Base-by-base conservation (phyloP, 805 yeast genomes). In the Lachancea lanzarotensis region DNA sequence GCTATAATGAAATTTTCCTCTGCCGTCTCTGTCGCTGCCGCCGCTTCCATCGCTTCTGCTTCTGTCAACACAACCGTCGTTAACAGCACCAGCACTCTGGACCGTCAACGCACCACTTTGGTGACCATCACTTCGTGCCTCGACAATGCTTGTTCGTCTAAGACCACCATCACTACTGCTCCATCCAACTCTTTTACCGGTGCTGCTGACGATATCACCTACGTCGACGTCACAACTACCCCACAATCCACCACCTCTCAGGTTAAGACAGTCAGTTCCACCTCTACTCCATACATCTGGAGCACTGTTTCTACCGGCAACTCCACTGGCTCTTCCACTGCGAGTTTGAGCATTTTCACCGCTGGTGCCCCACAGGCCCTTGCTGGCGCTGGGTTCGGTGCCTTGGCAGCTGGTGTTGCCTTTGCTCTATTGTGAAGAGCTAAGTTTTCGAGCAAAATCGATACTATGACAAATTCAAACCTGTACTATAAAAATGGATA, bases 151-250 rank as follows among this genome's bases (percentile, higher is more conserved):
- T 66, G 71, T 53, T 36, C 49, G 19, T 63, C 62, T 37, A 53
- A 29, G 26, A 38, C 42, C 39, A 48, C 58, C 19, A 58, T 53
- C n/a, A 54, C 67, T 19, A 53, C 66, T 45, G 65, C 67, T 49
- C 46, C 54, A 43, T 57, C 60, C 12, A 59, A 65, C n/a, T 57
- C 62, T 45, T 62, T 65, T 22, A 67, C 71, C 20, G 57, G 56
- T 31, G 60, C 69, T 29, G 52, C 54, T 17, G 71, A 67, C 36
- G 58, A 60, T 26, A 60, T 67, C 57, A 55, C 66, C 39, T 72
- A 69, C 57, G 75, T 73, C 42, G 78, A 75, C 52, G 65, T 68
- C 54, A 74, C 79, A 48, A 60, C 70, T 47, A 75, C 79, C 38
- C 79, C 79, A 54, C 65, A 71, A 44, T 71, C 65, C 40, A 68